Percentiles rank a stretch among this genome's conserved stretches.
Evolutionary conservation across 78 protist genomes (phyloP).

Genomic region (Polysphondylium violaceum): DNA sequence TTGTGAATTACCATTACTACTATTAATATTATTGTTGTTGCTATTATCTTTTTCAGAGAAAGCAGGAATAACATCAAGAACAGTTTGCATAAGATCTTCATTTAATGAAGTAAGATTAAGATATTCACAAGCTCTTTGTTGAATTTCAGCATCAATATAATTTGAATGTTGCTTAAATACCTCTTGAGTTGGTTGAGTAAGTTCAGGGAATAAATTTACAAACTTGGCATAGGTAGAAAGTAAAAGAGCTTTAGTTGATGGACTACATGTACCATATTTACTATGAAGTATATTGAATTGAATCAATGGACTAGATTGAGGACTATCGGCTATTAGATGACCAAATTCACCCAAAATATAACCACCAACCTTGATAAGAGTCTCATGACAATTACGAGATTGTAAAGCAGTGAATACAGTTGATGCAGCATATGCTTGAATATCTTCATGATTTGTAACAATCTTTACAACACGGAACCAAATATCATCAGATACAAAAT

Average conservation of each 20-base stretch:
- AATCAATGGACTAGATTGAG: slow-evolving; percentile 27
- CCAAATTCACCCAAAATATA: slow-evolving; percentile 98
- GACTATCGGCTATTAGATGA: slow-evolving; percentile 87
- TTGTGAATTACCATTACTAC: neutral
- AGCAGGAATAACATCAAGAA: slow-evolving; percentile 79
- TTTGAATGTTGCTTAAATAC: slow-evolving; percentile 44
- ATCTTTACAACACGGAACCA: slow-evolving; percentile 98
- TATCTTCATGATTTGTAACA: slow-evolving; percentile 92
- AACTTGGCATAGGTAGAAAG: slow-evolving; percentile 93
- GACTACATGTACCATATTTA: slow-evolving; percentile 41
- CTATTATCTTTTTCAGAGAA: slow-evolving; percentile 31
- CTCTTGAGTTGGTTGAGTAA: slow-evolving; percentile 55
- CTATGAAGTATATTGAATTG: slow-evolving; percentile 86
- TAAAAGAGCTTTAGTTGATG: slow-evolving; percentile 86
- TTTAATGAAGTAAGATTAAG: slow-evolving; percentile 63
- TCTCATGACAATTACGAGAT: slow-evolving; percentile 89
- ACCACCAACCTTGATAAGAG: slow-evolving; percentile 89
- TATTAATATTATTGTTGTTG: neutral
- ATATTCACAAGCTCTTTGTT: slow-evolving; percentile 99
- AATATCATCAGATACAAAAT: slow-evolving; percentile 92
- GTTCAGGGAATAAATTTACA: slow-evolving; percentile 90
- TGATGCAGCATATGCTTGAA: slow-evolving; percentile 94
- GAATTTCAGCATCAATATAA: slow-evolving; percentile 94
- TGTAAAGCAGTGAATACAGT: slow-evolving; percentile 84
- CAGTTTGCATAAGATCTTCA: slow-evolving; percentile 83